Evolutionary conservation across 1,139 yeast species (phyloP), one percentile per base, ranked within the genome.

Genomic region (Yamadazyma atlantica): DNA sequence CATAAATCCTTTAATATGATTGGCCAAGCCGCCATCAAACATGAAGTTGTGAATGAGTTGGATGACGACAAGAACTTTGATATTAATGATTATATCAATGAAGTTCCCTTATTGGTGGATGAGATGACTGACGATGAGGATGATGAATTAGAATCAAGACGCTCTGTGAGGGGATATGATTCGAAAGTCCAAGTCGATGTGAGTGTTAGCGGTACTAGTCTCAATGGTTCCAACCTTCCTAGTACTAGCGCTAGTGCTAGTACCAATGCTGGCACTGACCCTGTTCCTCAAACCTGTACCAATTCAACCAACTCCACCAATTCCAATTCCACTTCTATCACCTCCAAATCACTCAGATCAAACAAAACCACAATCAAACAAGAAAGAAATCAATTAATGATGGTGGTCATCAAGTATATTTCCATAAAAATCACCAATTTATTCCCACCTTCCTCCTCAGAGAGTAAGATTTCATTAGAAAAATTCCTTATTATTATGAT

Each of bases 381-480:
- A 29, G 54, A 56, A 44, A 42, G 56, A 39, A 54, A 54, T 29
- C 70, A 67, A 44, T 52, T 72, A 25, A 72, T 72, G 78, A 64
- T 64, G 38, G 62, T 71, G 12, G 60, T 70, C 24, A 72, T 71
- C 35, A 71, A 69, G 46, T 72, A 71, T 42, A 57, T 70, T 31
- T 67, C 76, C 11, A 65, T 72, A 37, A 71, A 71, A 47, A 70
- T 72, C 40, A 60, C 65, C 36, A 70, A 70, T 45, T 61, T 73
- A 5, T 71, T 69, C 50, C 78, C 78, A 17, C 75, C 75, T 4
- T 67, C 62, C 32, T 53, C 60, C 1, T 55, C 54, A 23, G 57
- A 60, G 8, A 48, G 56, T 29, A 71, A 69, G 42, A 49, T 70
- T 36, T 68, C 75, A 1, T 58, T 72, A 44, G 78, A 72, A 38